Conservation (phyloP, 305 asterid species). For the Caryopteris hybrid region DNA sequence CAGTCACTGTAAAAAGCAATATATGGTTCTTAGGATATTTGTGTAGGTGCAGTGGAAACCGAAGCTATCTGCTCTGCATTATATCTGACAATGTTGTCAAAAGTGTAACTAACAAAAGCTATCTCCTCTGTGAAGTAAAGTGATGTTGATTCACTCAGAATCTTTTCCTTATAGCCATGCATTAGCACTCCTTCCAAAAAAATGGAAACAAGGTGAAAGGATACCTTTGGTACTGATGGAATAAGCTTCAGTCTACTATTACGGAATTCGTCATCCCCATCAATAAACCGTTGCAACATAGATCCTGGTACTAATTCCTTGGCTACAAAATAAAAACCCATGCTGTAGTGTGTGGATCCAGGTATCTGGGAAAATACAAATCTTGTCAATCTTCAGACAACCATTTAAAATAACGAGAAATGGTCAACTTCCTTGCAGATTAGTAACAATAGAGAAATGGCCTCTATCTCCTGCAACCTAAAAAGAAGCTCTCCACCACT, state of each 20-base stretch:
- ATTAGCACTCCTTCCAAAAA: not conserved
- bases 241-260: constrained; percentile 95
- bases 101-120: not conserved
- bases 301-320: constrained; percentile 66
- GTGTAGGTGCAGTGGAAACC: no score
- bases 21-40: not conserved
- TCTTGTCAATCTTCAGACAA: constrained; percentile 8
- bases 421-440: constrained; percentile 73
- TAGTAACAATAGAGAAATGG: constrained; percentile 64
- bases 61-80: no score
- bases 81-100: not conserved
- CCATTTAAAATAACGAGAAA: constrained; percentile 14
- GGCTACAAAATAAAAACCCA: constrained; percentile 84
- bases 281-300: constrained; percentile 82
- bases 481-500: no score
- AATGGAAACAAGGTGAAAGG: constrained; percentile 14
- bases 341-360: constrained; percentile 94
- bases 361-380: constrained; percentile 57
- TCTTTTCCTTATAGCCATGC: not conserved
- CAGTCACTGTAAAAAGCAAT: not conserved
- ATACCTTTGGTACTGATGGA: constrained; percentile 98
- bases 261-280: constrained; percentile 96
- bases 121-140: not conserved
- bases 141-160: not conserved
- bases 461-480: constrained; percentile 89